phyloP scores from a whole-genome alignment of 192 early-diverging fungal genomes.

The Powellomyces hirtus region DNA sequence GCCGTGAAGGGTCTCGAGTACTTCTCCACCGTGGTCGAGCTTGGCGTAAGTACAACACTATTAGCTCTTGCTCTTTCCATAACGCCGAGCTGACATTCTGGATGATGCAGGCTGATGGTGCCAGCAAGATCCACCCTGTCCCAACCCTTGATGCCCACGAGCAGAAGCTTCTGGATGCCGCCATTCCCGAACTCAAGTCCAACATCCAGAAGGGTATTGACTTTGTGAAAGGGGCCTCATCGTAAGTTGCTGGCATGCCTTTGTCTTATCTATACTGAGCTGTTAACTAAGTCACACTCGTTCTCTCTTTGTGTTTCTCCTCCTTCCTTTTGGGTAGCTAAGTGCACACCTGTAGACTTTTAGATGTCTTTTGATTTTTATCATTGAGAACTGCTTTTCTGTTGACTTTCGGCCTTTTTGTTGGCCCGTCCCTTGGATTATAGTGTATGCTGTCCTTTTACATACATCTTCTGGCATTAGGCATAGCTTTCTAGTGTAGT shows the following conservation, averaged over 20 bases:
- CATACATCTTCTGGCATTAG: too few species aligned
- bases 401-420: too few species aligned
- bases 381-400: too few species aligned
- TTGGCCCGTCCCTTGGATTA: too few species aligned
- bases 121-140: slow-evolving; percentile 52
- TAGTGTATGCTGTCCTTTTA: too few species aligned
- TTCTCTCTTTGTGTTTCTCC: not conserved
- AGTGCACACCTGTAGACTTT: slow-evolving; percentile 11
- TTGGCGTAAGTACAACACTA: slow-evolving; percentile 48
- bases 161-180: slow-evolving; percentile 54
- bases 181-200: slow-evolving; percentile 56
- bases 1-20: slow-evolving; percentile 48
- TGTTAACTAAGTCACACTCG: not conserved
- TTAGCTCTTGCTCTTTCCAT: too few species aligned
- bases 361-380: not conserved
- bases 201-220: slow-evolving; percentile 74
- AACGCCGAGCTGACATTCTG: not conserved
- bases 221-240: slow-evolving; percentile 58
- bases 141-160: slow-evolving; percentile 50
- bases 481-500: too few species aligned
- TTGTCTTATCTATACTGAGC: not conserved
- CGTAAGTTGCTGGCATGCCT: slow-evolving; percentile 1
- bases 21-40: slow-evolving; percentile 62
- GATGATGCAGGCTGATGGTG: slow-evolving; percentile 55
- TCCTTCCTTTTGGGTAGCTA: slow-evolving; percentile 11